Percentiles rank a stretch among this genome's conserved stretches.
phyloP scores from a whole-genome alignment of 2,329 filamentous ascomycete species.

The Domatiomyces catenatus region DNA sequence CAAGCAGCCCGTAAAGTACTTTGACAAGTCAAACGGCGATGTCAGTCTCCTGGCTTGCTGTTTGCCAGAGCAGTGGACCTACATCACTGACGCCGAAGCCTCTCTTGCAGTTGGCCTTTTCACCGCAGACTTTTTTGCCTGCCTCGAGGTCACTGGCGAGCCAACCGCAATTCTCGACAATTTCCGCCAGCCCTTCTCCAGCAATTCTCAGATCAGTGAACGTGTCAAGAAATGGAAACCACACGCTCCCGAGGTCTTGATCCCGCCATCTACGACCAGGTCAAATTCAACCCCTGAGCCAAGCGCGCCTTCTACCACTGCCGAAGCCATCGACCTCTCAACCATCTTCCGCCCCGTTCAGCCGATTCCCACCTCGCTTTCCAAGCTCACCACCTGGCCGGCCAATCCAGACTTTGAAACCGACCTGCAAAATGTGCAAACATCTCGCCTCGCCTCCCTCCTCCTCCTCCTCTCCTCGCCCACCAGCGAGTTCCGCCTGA shows the following conservation, averaged over 20 bases:
- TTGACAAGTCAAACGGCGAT: constrained; percentile 35
- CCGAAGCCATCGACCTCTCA: constrained; percentile 31
- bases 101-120: constrained; percentile 33
- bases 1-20: constrained; percentile 65
- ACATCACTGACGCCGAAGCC: constrained; percentile 40
- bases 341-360: constrained; percentile 38
- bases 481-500: constrained; percentile 59
- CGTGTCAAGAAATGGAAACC: not conserved
- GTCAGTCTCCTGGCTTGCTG: constrained; percentile 47
- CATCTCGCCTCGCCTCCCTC: constrained; percentile 55
- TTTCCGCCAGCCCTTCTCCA: constrained; percentile 24
- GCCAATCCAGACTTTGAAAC: constrained; percentile 55
- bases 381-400: constrained; percentile 29
- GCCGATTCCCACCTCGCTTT: constrained; percentile 27
- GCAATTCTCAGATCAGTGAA: not conserved
- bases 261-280: constrained; percentile 1
- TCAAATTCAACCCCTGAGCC: not conserved
- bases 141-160: constrained; percentile 39
- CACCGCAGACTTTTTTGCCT: constrained; percentile 41
- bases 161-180: constrained; percentile 21
- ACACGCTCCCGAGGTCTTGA: constrained; percentile 5
- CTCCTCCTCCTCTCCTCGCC: constrained; percentile 62
- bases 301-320: not conserved
- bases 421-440: constrained; percentile 62
- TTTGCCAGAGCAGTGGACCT: constrained; percentile 64